phyloP scores from a whole-genome alignment of 2,329 filamentous ascomycete genomes.

The Diaporthe sp. region DNA sequence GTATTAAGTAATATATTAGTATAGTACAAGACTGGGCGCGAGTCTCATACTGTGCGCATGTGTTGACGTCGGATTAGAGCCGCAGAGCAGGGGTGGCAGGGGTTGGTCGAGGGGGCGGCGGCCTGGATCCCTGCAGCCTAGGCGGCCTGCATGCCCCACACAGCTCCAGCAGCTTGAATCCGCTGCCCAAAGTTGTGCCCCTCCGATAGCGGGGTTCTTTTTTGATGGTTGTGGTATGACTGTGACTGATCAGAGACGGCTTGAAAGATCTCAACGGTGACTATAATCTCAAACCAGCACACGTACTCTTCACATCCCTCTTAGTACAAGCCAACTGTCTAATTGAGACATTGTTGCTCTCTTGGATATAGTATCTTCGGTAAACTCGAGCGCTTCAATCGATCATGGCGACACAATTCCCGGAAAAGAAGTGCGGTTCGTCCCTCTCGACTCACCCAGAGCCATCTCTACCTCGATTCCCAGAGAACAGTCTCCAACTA shows the following conservation, averaged over 20 bases:
- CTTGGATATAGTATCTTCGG: background rate
- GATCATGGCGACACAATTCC: conserved; percentile 57
- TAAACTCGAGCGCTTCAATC: background rate
- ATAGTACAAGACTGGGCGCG: background rate
- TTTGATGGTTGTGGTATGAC: conserved; percentile 27
- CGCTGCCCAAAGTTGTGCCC: background rate
- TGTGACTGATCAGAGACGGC: background rate
- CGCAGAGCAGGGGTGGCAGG: background rate
- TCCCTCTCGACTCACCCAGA: conserved; percentile 43
- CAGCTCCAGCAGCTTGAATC: conserved; percentile 8
- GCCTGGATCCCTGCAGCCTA: conserved; percentile 15
- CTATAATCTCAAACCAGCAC: background rate
- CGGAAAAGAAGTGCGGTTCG: conserved; percentile 72
- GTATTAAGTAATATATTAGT: no score
- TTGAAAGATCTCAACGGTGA: background rate
- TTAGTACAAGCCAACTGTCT: background rate
- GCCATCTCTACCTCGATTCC: background rate
- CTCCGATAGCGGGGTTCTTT: conserved; percentile 38
- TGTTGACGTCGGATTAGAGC: conserved; percentile 9
- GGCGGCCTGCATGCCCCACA: background rate
- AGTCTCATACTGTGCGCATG: background rate
- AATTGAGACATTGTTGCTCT: background rate
- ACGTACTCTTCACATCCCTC: background rate
- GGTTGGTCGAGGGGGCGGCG: background rate
- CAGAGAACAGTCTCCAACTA: conserved; percentile 33